These are phyloP conservation scores for Myxozyma neglecta DNA, from an alignment of 805 yeast genomes.

Conservation along the genomic window DNA sequence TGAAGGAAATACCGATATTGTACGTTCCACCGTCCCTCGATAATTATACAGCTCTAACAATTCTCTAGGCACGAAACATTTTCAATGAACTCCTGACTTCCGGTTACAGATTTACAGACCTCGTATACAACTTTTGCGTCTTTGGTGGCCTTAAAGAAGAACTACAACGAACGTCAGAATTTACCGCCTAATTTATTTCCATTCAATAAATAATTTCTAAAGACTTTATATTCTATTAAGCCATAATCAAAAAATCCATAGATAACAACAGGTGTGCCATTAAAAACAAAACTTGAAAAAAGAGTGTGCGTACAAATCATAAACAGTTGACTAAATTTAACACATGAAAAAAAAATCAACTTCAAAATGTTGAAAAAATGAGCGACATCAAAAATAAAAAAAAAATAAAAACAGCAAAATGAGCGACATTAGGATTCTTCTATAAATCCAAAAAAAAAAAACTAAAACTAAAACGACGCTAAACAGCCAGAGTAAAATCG, in stretches of 20 bases:
- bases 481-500: neutral
- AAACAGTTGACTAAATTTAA: neutral
- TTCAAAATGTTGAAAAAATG: neutral
- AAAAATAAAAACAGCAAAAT: too few species aligned
- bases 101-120: constrained; percentile 20
- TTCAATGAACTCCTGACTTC: constrained; percentile 6
- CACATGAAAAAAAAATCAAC: neutral
- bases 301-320: neutral
- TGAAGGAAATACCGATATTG: constrained; percentile 20
- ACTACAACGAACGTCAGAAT: constrained; percentile 1
- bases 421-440: too few species aligned
- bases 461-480: neutral
- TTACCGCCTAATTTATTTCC: neutral
- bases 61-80: constrained; percentile 5
- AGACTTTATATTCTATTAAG: neutral
- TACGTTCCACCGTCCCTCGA: neutral
- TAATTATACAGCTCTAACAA: neutral
- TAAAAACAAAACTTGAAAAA: neutral
- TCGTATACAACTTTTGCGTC: constrained; percentile 16
- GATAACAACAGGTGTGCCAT: neutral
- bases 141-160: constrained; percentile 11
- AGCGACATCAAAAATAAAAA: too few species aligned
- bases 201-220: neutral
- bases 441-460: neutral
- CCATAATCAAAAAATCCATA: neutral